Evolutionary conservation across 179 eudicot species (phyloP), one percentile per base, ranked within the genome.

Genomic region (Amaranthus tricolor): DNA sequence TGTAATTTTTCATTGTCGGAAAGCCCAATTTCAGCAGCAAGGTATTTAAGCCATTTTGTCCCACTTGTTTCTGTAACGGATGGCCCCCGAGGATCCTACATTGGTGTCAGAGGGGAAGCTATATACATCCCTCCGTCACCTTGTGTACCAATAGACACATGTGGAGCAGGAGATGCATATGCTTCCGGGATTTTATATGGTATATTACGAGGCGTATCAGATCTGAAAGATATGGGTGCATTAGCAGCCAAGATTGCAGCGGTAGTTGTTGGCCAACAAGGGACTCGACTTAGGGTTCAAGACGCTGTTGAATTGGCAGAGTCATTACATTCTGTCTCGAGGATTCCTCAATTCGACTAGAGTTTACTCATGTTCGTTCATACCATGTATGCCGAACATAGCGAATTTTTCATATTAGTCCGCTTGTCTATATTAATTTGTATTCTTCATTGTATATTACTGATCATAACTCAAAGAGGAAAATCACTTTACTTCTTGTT

Each of bases 161-260:
- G 97, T 77, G 99, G 99, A 19, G 99, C 99, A 1, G 99, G 99
- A 43, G 99, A 95, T 75, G 97, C 97, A 5, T 95, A 93, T 74
- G 97, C 99, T 6, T 90, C 97, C 0, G 99, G 99, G 4, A 80
- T 93, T 58, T 64, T 95, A 63, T 95, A 95, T 40, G 89, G 97
- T 19, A 78, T 95, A 53, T 70, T 91, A 47, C 76, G 89, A 15
- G 96, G 99, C 1, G 89, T 87, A 43, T 87, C 97, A 45, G 92
- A 93, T 86, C 73, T 89, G 65, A 87, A 88, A 75, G 91, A 87
- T 13, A 80, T 93, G 88, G 99, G 99, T 43, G 64, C 86, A 2
- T 56, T 93, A 78, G 99, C 97, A 12, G 84, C 97, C 63, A 88
- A 85, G 83, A 94, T 91, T 66, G 99, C 99, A 56, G 87, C 99